phyloP scores from a whole-genome alignment of 108 stramenopile species.

The Cyclotella distinguenda region DNA sequence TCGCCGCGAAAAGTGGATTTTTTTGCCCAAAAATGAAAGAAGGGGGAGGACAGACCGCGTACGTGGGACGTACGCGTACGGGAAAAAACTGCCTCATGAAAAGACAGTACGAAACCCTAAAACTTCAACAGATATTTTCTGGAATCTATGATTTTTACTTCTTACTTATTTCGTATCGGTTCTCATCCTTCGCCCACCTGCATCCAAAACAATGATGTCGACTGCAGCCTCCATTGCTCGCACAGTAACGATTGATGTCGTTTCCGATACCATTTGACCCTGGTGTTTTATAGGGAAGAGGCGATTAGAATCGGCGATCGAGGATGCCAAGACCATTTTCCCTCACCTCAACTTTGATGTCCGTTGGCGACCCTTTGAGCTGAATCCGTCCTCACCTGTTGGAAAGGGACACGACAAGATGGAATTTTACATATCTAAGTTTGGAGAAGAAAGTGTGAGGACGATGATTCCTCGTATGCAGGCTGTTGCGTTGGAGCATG shows the following conservation, averaged over 20 bases:
- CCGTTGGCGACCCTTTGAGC: constrained; percentile 46
- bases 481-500: constrained; percentile 31
- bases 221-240: constrained; percentile 13
- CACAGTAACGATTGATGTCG: constrained; percentile 39
- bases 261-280: constrained; percentile 50
- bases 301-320: constrained; percentile 39
- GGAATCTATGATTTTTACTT: no score
- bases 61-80: no score
- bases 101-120: no score
- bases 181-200: no score
- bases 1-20: no score
- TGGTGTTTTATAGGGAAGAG: constrained; percentile 51
- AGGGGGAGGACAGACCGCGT: no score
- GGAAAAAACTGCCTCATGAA: no score
- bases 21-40: no score
- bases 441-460: constrained; percentile 23
- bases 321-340: constrained; percentile 12
- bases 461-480: constrained; percentile 49
- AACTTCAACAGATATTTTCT: no score
- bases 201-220: no score
- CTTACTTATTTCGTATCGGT: no score
- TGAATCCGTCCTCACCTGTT: constrained; percentile 30
- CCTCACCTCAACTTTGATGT: constrained; percentile 39
- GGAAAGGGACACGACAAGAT: constrained; percentile 42
- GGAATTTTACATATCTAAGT: constrained; percentile 37